phyloP scores from a whole-genome alignment of 2,329 filamentous ascomycete genomes.

The Blastomyces emzantsi region DNA sequence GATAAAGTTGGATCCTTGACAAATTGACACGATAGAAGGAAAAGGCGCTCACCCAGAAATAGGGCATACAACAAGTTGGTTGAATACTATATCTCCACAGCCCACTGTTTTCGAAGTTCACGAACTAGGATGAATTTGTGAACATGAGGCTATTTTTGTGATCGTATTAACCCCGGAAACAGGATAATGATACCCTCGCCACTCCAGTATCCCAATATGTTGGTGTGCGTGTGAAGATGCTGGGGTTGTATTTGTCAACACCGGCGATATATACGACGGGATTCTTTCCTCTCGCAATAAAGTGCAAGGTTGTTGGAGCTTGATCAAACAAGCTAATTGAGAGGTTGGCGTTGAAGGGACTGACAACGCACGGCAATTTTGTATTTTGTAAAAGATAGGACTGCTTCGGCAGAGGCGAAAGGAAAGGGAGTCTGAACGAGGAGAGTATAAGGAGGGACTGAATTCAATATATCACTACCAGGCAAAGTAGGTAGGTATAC shows the following conservation, averaged over 20 bases:
- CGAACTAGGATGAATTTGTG: neutral
- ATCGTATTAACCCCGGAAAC: neutral
- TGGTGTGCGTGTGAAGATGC: neutral
- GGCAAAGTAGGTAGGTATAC: neutral
- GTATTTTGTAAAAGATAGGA: neutral
- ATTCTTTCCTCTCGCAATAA: neutral
- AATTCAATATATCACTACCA: neutral
- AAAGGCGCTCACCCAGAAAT: neutral
- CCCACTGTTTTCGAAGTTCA: neutral
- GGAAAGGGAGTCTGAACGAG: neutral
- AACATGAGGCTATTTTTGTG: neutral
- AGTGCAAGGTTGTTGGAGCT: neutral
- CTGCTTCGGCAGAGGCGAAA: neutral
- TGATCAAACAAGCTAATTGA: conserved; percentile 13
- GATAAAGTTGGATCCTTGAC: neutral
- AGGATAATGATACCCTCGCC: neutral
- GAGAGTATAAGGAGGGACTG: neutral
- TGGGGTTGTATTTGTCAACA: neutral
- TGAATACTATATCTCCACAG: neutral
- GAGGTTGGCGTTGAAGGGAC: conserved; percentile 13
- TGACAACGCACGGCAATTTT: conserved; percentile 13
- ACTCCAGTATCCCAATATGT: neutral
- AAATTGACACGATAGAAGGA: neutral
- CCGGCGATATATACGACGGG: neutral
- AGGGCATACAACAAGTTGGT: neutral